Conservation (phyloP, 2,329 filamentous ascomycete species). For the Exserohilum rostratum region DNA sequence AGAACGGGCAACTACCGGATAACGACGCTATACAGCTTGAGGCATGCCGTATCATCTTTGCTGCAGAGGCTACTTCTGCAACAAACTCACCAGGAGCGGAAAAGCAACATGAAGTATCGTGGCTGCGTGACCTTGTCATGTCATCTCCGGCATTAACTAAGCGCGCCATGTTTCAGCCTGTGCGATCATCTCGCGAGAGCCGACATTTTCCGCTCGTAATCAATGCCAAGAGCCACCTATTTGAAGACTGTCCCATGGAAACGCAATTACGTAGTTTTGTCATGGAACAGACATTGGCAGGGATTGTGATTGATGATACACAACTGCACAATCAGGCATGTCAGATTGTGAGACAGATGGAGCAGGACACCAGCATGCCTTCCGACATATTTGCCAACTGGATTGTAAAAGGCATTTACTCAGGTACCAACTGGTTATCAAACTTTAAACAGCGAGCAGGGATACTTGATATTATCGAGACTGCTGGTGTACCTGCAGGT, state of each 20-base stretch:
- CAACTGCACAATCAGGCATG: constrained; percentile 29
- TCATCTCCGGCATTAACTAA: constrained; percentile 23
- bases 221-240: constrained; percentile 25
- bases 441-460: constrained; percentile 21
- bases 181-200: constrained; percentile 25
- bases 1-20: constrained; percentile 22
- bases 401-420: constrained; percentile 28
- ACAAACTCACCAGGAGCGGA: not conserved
- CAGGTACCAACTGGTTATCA: constrained; percentile 17
- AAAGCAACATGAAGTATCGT: constrained; percentile 18
- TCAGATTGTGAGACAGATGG: constrained; percentile 30
- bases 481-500: not conserved
- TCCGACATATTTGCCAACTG: constrained; percentile 34
- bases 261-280: constrained; percentile 25
- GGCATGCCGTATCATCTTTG: constrained; percentile 37
- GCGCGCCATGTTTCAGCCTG: constrained; percentile 28
- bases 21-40: constrained; percentile 33
- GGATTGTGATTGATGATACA: constrained; percentile 10
- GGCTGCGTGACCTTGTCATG: constrained; percentile 35
- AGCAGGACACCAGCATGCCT: constrained; percentile 23
- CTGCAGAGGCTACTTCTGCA: constrained; percentile 21
- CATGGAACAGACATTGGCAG: constrained; percentile 7
- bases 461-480: not conserved
- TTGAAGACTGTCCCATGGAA: constrained; percentile 34
- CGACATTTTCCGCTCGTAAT: constrained; percentile 19